Evolutionary conservation across 495 filamentous ascomycete species (phyloP).

Genomic region (Cercophora samala): DNA sequence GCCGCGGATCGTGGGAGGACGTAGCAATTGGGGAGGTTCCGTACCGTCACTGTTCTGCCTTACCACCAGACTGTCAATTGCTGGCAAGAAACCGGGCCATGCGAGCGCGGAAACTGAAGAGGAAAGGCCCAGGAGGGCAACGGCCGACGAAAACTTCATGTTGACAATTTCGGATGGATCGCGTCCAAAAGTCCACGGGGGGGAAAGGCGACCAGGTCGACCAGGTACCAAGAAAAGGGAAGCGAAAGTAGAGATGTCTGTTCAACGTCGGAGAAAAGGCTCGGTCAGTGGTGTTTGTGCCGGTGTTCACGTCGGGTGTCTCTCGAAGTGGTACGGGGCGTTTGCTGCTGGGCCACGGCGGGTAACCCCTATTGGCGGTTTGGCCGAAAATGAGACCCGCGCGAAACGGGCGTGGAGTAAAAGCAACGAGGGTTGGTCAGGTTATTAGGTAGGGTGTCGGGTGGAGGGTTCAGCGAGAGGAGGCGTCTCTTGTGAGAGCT

Average conservation of each 20-base stretch:
- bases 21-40: neutral
- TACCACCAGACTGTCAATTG: constrained; percentile 38
- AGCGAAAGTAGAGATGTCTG: constrained; percentile 11
- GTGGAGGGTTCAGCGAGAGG: neutral
- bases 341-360: constrained; percentile 19
- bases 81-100: constrained; percentile 40
- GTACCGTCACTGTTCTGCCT: constrained; percentile 36
- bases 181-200: neutral
- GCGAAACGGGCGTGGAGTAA: constrained; percentile 20
- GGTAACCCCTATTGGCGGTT: constrained; percentile 28
- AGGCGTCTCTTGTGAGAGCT: neutral
- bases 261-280: constrained; percentile 29
- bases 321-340: constrained; percentile 23
- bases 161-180: constrained; percentile 6
- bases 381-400: constrained; percentile 26
- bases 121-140: constrained; percentile 36
- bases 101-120: constrained; percentile 32
- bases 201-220: constrained; percentile 7
- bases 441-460: constrained; percentile 11
- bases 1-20: neutral
- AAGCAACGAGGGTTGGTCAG: constrained; percentile 4
- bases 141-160: constrained; percentile 36
- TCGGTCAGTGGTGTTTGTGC: constrained; percentile 19
- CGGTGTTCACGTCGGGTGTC: constrained; percentile 14
- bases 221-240: neutral